Conservation (phyloP, 179 eudicot species). For the Spergularia azorica region DNA sequence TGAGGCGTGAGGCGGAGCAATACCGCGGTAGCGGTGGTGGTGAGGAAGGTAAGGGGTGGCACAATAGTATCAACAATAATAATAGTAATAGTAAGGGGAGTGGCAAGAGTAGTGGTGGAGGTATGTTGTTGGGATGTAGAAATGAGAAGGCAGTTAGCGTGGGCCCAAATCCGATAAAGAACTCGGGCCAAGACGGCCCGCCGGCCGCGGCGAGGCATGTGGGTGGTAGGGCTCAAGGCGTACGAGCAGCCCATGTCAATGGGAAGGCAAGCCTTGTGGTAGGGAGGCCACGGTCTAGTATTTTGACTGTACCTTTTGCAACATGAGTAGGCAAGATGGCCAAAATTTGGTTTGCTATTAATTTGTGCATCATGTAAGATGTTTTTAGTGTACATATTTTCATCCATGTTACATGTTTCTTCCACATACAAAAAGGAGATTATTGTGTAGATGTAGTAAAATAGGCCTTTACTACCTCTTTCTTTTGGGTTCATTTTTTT, state of each 20-base stretch:
- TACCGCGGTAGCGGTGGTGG: constrained; percentile 23
- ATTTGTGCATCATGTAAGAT: not conserved
- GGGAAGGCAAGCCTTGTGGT: constrained; percentile 16
- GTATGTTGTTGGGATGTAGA: constrained; percentile 59
- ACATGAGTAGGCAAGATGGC: constrained; percentile 16
- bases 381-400: not conserved
- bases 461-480: too few relatives aligned
- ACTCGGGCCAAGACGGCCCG: constrained; percentile 22
- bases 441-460: not conserved
- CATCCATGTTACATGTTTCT: constrained; percentile 13
- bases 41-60: constrained; percentile 26
- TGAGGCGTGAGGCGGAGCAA: constrained; percentile 23
- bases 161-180: constrained; percentile 60
- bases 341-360: constrained; percentile 18
- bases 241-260: constrained; percentile 28
- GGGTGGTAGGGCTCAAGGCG: constrained; percentile 33
- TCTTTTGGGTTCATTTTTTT: too few relatives aligned
- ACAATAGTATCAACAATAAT: not conserved
- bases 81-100: constrained; percentile 22
- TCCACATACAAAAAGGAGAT: not conserved
- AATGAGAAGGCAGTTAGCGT: constrained; percentile 76
- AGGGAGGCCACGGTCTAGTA: constrained; percentile 29
- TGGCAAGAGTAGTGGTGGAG: constrained; percentile 22
- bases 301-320: constrained; percentile 34
- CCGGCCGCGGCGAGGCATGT: constrained; percentile 29